phyloP scores from a whole-genome alignment of 2,329 filamentous ascomycete species.

The Chaetomium sp. region DNA sequence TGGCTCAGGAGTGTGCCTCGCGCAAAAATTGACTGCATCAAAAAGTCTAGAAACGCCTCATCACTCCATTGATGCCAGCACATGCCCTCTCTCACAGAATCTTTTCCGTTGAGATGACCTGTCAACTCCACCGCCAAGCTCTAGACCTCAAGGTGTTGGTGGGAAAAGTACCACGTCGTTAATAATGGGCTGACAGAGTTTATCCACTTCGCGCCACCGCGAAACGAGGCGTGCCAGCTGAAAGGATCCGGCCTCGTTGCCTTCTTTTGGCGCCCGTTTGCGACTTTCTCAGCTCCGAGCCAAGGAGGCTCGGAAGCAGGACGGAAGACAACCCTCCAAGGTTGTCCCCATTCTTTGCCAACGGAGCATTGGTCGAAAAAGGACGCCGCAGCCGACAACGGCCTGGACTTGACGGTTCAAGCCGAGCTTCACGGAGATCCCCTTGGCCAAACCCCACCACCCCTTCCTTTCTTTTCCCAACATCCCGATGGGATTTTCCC shows the following conservation, averaged over 20 bases:
- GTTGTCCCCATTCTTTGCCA: background rate
- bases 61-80: constrained; percentile 10
- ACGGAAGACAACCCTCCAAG: background rate
- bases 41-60: background rate
- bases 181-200: constrained; percentile 8
- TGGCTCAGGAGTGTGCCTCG: background rate
- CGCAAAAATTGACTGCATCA: constrained; percentile 5
- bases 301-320: background rate
- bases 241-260: constrained; percentile 1
- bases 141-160: too few relatives aligned
- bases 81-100: background rate
- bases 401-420: background rate
- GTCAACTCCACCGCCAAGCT: constrained; percentile 20
- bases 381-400: background rate
- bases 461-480: background rate
- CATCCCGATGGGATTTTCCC: background rate
- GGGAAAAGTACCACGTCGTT: background rate
- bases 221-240: constrained; percentile 16
- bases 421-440: constrained; percentile 5
- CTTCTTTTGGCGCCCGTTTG: constrained; percentile 4
- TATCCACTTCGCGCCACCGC: constrained; percentile 22
- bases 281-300: background rate
- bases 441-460: background rate
- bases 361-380: background rate
- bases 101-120: constrained; percentile 18